Base-by-base conservation (phyloP, 2,329 filamentous ascomycete species). In the Exophiala phaeomuriformis region DNA sequence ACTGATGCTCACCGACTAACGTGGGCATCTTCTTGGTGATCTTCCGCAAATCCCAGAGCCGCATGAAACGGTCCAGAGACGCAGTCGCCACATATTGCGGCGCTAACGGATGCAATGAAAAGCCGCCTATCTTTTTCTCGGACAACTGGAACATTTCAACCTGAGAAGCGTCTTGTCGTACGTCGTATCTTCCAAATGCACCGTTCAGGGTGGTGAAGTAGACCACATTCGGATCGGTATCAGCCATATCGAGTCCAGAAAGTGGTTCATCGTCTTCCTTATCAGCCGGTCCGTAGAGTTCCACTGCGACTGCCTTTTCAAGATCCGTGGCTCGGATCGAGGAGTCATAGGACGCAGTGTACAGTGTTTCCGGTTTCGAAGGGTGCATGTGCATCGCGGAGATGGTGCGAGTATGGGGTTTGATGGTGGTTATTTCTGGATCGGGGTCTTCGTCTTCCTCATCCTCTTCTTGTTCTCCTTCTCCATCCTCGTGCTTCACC, bases 111-210 rank as follows among this genome's bases (percentile, higher is more conserved):
- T 94, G 84, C 1, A 96, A 70, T 0, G 85, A 86, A 69, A 97
- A 97, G 0, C 93, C 93, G 12, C 93, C 93, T 50, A 98, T 96
- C 66, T 98, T 98, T 68, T 95, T 90, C 49, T 94, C 90, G 0
- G 84, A 86, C 0, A 97, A 74, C 5, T 81, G 77, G 79, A 88
- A 94, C 1, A 86, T 73, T 10, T 89, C 80, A 0, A 79, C 77
- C 2, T 81, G 76, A 4, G 71, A 71, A 0, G 77, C 69, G 0
- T 72, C 70, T 7, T 76, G 72, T 5, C 91, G 82, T 51, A 85
- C 77, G 64, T 98, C 93, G 64, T 93, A 83, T 1, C 86, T 83
- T 0, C 90, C 90, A 30, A 97, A 84, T 0, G 75, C 76, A 1
- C 93, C 93, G 33, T 87, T 79, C 0, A 98, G 74, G 0, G 91